Evolutionary conservation across 1,284 basidiomycete genomes (phyloP).

Genomic region (Leccinum colubrinum): DNA sequence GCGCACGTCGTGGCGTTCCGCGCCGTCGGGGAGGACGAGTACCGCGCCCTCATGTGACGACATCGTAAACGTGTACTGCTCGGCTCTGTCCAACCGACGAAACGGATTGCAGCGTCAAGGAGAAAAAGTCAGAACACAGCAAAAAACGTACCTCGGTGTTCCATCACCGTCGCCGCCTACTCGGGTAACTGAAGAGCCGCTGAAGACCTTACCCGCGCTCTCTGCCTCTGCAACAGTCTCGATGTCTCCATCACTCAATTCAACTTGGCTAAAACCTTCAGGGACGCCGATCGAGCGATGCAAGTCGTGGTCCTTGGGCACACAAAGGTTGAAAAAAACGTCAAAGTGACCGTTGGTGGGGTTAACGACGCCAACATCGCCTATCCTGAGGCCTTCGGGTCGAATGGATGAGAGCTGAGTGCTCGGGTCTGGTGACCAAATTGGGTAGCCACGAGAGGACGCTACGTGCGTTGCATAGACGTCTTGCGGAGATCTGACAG

Average conservation of each 20-base stretch:
- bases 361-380: slow-evolving; percentile 26
- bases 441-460: slow-evolving; percentile 33
- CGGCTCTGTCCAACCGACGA: slow-evolving; percentile 5
- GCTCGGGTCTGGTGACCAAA: slow-evolving; percentile 32
- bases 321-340: slow-evolving; percentile 34
- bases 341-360: slow-evolving; percentile 31
- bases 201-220: slow-evolving; percentile 13
- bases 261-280: slow-evolving; percentile 17
- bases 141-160: slow-evolving; percentile 11
- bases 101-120: neutral
- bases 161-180: neutral
- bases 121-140: neutral
- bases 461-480: slow-evolving; percentile 24
- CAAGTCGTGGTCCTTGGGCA: slow-evolving; percentile 17
- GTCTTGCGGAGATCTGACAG: slow-evolving; percentile 24
- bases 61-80: slow-evolving; percentile 15
- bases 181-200: slow-evolving; percentile 14
- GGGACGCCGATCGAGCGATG: slow-evolving; percentile 21
- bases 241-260: slow-evolving; percentile 17
- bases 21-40: slow-evolving; percentile 29
- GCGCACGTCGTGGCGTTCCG: slow-evolving; percentile 20
- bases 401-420: slow-evolving; percentile 21
- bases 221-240: slow-evolving; percentile 9
- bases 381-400: slow-evolving; percentile 22
- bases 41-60: slow-evolving; percentile 24